phyloP scores from a whole-genome alignment of 2,329 filamentous ascomycete species.

The Pseudogymnoascus sp. region DNA sequence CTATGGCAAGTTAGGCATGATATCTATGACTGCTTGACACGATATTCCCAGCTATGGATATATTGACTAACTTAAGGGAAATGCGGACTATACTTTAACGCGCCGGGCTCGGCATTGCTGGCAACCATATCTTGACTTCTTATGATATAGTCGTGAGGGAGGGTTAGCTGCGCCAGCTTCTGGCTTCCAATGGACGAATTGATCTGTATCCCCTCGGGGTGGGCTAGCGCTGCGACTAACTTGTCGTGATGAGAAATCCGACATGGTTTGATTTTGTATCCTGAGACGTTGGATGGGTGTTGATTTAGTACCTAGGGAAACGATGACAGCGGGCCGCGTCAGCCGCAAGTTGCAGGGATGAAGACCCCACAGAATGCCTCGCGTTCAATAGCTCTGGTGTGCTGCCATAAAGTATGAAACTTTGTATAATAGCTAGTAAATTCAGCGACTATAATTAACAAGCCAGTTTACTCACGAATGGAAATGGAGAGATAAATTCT shows the following conservation, averaged over 20 bases:
- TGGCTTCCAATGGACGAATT: not conserved
- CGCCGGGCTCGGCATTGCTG: constrained; percentile 26
- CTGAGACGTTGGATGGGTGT: not conserved
- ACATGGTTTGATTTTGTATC: not conserved
- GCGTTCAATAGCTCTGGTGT: not conserved
- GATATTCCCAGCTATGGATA: constrained; percentile 14
- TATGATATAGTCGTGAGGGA: constrained; percentile 26
- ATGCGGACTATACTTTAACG: constrained; percentile 24
- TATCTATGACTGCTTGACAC: not conserved
- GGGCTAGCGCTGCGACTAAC: not conserved
- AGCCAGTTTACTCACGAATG: too few species aligned
- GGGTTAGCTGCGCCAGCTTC: not conserved
- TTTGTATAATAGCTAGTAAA: too few species aligned
- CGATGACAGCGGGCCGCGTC: not conserved
- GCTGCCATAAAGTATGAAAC: not conserved
- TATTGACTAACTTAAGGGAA: too few species aligned
- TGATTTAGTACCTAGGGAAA: not conserved
- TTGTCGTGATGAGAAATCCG: not conserved
- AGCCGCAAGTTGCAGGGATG: not conserved
- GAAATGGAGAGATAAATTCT: too few species aligned
- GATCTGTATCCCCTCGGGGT: not conserved
- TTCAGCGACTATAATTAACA: too few species aligned
- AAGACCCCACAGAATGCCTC: not conserved
- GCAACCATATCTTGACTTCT: constrained; percentile 28
- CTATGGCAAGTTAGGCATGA: constrained; percentile 11